These are phyloP conservation scores for Flagelloscypha sp. DNA, from an alignment of 768 basidiomycete genomes.

Conservation along the genomic window DNA sequence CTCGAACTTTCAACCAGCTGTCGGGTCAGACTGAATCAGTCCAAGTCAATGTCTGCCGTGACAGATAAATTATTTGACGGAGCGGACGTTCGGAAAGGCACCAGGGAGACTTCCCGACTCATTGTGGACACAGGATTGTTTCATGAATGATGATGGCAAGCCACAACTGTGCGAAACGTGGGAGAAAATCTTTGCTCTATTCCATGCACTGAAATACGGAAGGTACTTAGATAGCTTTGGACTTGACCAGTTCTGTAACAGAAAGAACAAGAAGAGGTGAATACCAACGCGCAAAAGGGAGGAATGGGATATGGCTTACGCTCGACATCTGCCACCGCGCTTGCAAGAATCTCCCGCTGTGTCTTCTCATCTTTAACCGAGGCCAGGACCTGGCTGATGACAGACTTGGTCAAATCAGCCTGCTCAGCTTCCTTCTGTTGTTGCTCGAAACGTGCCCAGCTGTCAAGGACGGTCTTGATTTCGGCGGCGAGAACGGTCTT, in stretches of 20 bases:
- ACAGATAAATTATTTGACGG: too few species aligned
- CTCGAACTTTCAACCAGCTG: too few species aligned
- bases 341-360: slow-evolving; percentile 73
- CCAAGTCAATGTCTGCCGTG: too few species aligned
- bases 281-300: slow-evolving; percentile 1
- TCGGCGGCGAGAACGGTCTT: slow-evolving; percentile 80
- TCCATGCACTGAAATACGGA: too few species aligned
- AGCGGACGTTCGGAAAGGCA: too few species aligned
- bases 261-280: slow-evolving; percentile 1
- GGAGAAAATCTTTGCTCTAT: too few species aligned
- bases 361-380: slow-evolving; percentile 80
- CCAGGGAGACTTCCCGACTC: too few species aligned
- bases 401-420: slow-evolving; percentile 77
- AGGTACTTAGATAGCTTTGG: slow-evolving; percentile 76
- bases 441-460: slow-evolving; percentile 97
- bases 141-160: too few species aligned
- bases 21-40: too few species aligned
- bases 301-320: slow-evolving; percentile 42
- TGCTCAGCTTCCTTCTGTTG: slow-evolving; percentile 96
- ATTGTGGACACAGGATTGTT: too few species aligned
- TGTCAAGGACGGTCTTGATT: slow-evolving; percentile 91
- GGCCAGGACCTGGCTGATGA: slow-evolving; percentile 84
- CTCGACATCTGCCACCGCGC: slow-evolving; percentile 85
- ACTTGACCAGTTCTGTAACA: slow-evolving; percentile 75
- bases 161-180: too few species aligned